Evolutionary conservation across 2,329 filamentous ascomycete species (phyloP), one percentile per base, ranked within the genome.

Genomic region (Cordyceps pruinosa): DNA sequence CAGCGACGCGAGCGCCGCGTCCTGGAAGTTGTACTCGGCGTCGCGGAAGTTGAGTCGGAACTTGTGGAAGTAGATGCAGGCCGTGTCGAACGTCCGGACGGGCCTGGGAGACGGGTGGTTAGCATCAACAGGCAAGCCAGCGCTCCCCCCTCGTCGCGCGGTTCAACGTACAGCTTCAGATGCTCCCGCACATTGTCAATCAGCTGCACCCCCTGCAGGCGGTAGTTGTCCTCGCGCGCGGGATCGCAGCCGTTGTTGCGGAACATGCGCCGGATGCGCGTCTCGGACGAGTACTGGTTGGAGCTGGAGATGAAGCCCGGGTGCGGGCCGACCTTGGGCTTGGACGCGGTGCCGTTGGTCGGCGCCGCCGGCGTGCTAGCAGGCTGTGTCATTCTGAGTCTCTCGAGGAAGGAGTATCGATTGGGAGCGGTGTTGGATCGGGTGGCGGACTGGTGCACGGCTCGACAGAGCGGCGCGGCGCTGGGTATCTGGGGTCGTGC

Each of bases 1-100:
- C 9, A 99, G 77, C 25, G 90, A 88, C 1, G 94, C 90, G 7
- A 94, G 83, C 0, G 93, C 90, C 2, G 90, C 92, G 69, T 97
- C 93, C 70, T 90, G 73, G 62, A 86, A 91, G 69, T 88, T 89
- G 72, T 96, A 96, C 66, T 96, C 91, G 62, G 78, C 84, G 64
- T 92, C 90, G n/a, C 86, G 82, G 66, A 96, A 91, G 46, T 87
- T 83, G 53, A 97, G 80, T 32, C 93, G 86, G 70, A 97, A 97
- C 64, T 91, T 91, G 77, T 97, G 93, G 69, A 92, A 99, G 70
- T 96, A 96, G 17, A 89, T 86, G 61, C 88, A 90, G 1, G 94
- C 94, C 0, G 93, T 96, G 64, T 93, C 89, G 71, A 90, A 97
- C 0, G 94, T 97, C 59, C 89, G 87, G 25, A 97, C 85, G 2